Base-by-base conservation (phyloP, 768 basidiomycete species). In the Coprinopsis strossmayeri region DNA sequence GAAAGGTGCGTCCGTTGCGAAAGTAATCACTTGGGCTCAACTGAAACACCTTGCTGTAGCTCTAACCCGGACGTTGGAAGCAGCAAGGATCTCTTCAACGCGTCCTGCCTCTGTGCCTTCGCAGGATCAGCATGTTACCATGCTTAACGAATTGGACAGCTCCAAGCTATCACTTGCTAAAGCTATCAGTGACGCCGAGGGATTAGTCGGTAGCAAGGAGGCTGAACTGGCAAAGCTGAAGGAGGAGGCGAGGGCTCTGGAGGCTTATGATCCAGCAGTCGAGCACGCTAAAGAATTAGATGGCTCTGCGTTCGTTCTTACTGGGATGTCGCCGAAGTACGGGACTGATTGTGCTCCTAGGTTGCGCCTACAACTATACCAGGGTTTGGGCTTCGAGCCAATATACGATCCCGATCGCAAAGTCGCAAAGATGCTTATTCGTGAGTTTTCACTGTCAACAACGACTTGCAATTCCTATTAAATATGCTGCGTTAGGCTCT, bases 271-370 rank as follows among this genome's bases (percentile, higher is more conserved):
- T 61, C 83, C 86, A 18, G 82, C 86, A 5, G 63, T 72, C 17
- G 85, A 88, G 52, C 87, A 88, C 53, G 79, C 78, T 51, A 76
- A 70, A 40, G 80, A 87, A 45, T 64, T 90, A 30, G 82, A 86
- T 57, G 79, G 83, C 17, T 78, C 78, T 37, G 65, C 74, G 88
- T 89, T 65, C 60, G 85, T 65, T 53, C 34, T 34, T 37, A 12
- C 23, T 51, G 32, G 26, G 15, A n/a, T n/a, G n/a, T n/a, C 9
- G 18, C 41, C 25, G 34, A 2, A 3, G 35, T 23, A 30, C 34
- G 44, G 20, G n/a, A 26, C 18, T 52, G 39, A 43, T 37, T 48
- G 54, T 34, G 53, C 30, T 32, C 17, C 4, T 41, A 91, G 88
- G 34, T 57, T 90, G 45, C 78, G 87, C 41, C 59, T 89, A 20